Evolutionary conservation across 2,329 filamentous ascomycete genomes (phyloP).

Genomic region (Penicillium sp.): DNA sequence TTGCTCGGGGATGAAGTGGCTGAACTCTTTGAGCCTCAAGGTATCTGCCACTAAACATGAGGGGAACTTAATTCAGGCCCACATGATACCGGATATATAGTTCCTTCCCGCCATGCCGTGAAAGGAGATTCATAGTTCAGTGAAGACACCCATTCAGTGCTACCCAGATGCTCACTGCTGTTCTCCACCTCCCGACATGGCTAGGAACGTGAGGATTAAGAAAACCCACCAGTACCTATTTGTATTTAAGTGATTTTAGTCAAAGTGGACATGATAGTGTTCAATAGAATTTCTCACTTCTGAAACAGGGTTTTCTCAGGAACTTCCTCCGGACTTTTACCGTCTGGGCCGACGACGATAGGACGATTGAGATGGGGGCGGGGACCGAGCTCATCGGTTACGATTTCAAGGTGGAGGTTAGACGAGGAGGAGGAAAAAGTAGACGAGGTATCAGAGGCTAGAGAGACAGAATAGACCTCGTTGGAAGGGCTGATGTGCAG

Average conservation of each 20-base stretch:
- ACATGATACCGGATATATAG: neutral
- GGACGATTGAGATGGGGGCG: constrained; percentile 47
- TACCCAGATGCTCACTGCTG: constrained; percentile 20
- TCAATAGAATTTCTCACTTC: constrained; percentile 38
- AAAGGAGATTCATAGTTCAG: neutral
- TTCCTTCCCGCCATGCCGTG: neutral
- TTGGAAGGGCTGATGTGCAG: constrained; percentile 45
- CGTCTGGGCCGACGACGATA: constrained; percentile 45
- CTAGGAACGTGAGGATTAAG: constrained; percentile 46
- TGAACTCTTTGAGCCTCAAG: too few relatives aligned
- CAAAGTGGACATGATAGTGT: neutral
- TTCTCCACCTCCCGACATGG: constrained; percentile 48
- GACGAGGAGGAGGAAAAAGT: constrained; percentile 23
- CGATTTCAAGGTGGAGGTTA: constrained; percentile 38
- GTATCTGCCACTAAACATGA: too few relatives aligned
- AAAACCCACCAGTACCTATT: constrained; percentile 55
- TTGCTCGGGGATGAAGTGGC: too few relatives aligned
- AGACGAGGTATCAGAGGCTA: constrained; percentile 29
- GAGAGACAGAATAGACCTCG: constrained; percentile 47
- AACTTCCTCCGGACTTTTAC: constrained; percentile 43
- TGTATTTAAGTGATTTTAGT: constrained; percentile 14
- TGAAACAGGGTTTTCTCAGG: constrained; percentile 52
- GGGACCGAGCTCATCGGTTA: constrained; percentile 37
- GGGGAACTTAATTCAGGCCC: too few relatives aligned
- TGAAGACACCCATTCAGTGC: neutral